Base-by-base conservation (phyloP, 345 rosid species). In the Murraya koenigii region DNA sequence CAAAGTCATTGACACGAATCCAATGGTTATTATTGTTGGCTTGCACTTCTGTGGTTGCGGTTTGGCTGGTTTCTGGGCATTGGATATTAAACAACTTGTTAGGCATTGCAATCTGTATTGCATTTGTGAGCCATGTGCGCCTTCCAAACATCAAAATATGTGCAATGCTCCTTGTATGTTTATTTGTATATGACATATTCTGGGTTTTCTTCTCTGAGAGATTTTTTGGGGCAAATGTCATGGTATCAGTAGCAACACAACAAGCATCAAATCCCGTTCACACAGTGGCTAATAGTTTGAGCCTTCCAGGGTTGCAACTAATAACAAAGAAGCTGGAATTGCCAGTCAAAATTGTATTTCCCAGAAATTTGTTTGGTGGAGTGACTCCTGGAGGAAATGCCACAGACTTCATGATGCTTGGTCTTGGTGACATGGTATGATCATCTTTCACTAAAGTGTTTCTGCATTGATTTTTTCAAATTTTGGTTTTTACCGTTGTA, bases 131-230 rank as follows among this genome's bases (percentile, higher is more conserved):
- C 85, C 98, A 96, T 81, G 97, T 96, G 55, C 95, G 98, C 30
- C 96, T 94, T 71, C 99, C 98, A 1, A 96, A 96, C 82, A 90
- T 96, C 89, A 94, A 92, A 84, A 86, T 94, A 79, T 96, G 98
- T 47, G 92, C 98, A 6, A 89, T 92, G 87, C 97, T 96, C 23
- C 92, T 96, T 3, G 87, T 81, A 44, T 94, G 98, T 77, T 85
- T 96, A 83, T 96, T 96, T 67, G 91, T 94, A 25, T 94, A 96
- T 72, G 99, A 96, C 85, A 94, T 96, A 66, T 96, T 96, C 84
- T 96, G 99, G 99, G 99, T 96, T 75, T 96, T 96, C 90, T 96
- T 89, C 88, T 94, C 99, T 23, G 98, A 96, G 88, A 94, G 94
- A 80, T 89, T 92, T 85, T 96, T 96, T 83, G 99, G 99, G 80